Base-by-base conservation (phyloP, 441 rosid species). In the Erodium texanum region DNA sequence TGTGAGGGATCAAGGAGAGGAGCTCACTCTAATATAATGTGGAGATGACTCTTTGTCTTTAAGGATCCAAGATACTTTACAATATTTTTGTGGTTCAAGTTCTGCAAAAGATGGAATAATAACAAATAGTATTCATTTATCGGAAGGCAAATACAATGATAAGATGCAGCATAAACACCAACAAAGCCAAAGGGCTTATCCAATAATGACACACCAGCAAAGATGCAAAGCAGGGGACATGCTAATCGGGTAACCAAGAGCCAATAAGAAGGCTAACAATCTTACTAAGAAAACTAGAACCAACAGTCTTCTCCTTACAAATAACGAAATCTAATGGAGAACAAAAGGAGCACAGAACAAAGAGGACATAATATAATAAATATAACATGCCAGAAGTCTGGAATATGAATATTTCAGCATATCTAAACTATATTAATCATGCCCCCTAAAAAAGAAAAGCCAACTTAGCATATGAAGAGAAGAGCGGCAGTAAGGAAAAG, bases 11-110 rank as follows among this genome's bases (percentile, higher is more conserved):
- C 48, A 9, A 41, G 48, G 48, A 7, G 48, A 41, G 10, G 48
- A 41, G 12, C 48, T 86, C 83, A 95, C 99, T 95, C 99, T 67
- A 95, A 93, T 65, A 95, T 87, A 75, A 95, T 95, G 82, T 92
- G 98, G 82, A 95, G 98, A 76, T 95, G 99, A 71, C 85, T 77
- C 84, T 78, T 95, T 65, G 99, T 95, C 86, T 95, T 95, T 79
- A 76, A 83, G 16, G 98, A 95, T 43, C 98, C 99, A 71, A 89
- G 95, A 82, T 95, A 95, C 79, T 95, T 92, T 71, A 92, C 99
- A 65, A 95, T 95, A 84, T 95, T 95, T 81, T 89, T 95, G 78
- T 95, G 99, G 81, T 95, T 95, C 85, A 95, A 70, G 75, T 89
- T 95, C 99, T 95, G 92, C 77, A 79, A 20, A 72, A 66, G 59